These are phyloP conservation scores for Aquilaria yunnanensis DNA, from an alignment of 345 rosid species.

Conservation along the genomic window DNA sequence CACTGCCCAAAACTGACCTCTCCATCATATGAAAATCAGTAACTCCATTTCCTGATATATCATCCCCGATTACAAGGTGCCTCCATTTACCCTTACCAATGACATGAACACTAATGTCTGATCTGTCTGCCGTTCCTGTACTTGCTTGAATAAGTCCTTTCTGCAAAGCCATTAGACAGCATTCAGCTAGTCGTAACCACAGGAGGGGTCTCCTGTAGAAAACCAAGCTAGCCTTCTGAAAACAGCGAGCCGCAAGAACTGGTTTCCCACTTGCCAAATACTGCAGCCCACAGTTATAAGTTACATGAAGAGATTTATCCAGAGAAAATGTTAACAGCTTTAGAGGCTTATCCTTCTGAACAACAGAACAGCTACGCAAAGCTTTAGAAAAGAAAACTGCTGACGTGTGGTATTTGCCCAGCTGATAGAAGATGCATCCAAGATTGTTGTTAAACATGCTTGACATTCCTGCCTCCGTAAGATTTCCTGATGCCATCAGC, in stretches of 20 bases:
- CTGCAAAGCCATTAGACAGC: conserved; percentile 82
- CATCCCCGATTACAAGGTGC: conserved; percentile 55
- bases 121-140: conserved; percentile 30
- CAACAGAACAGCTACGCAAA: conserved; percentile 50
- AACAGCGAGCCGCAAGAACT: conserved; percentile 77
- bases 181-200: conserved; percentile 97
- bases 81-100: conserved; percentile 96
- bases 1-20: conserved; percentile 26
- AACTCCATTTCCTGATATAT: conserved; percentile 32
- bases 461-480: conserved; percentile 56
- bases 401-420: conserved; percentile 62
- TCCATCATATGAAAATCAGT: conserved; percentile 31
- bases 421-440: conserved; percentile 85
- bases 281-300: conserved; percentile 83
- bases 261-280: conserved; percentile 88
- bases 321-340: conserved; percentile 69
- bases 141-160: conserved; percentile 55
- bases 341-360: conserved; percentile 66
- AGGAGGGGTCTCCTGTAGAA: conserved; percentile 64
- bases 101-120: conserved; percentile 55
- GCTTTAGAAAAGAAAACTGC: conserved; percentile 75
- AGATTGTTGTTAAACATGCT: conserved; percentile 88
- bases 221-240: conserved; percentile 67
- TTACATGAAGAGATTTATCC: conserved; percentile 73
- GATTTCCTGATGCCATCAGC: conserved; percentile 70